Conservation (phyloP, 108 stramenopile species). For the Pseudonitzschia delicatissima region DNA sequence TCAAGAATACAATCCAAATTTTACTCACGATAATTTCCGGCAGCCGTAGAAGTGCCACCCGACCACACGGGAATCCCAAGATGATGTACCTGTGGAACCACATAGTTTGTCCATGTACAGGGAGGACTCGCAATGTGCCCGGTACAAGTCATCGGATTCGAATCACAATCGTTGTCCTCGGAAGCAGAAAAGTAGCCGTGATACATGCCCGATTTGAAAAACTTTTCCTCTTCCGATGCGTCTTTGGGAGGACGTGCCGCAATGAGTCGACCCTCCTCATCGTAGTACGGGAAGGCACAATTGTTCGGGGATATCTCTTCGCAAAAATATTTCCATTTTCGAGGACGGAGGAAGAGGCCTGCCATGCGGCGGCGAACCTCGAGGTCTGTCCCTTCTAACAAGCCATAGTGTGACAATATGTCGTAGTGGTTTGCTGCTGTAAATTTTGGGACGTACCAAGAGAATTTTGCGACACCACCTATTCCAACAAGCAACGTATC, state of each 20-base stretch:
- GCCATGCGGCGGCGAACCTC: slow-evolving; percentile 23
- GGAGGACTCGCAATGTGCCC: slow-evolving; percentile 18
- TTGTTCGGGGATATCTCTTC: slow-evolving; percentile 19
- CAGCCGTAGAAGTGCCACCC: neutral
- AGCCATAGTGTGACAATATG: slow-evolving; percentile 34
- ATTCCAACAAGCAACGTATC: neutral
- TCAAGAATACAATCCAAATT: neutral
- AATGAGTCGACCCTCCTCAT: slow-evolving; percentile 3
- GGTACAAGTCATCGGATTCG: slow-evolving; percentile 18
- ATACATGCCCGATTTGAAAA: slow-evolving; percentile 6
- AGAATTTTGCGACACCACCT: slow-evolving; percentile 30
- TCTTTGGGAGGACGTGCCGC: slow-evolving; percentile 13
- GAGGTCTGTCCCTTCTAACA: slow-evolving; percentile 13
- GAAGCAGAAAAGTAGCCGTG: slow-evolving; percentile 38
- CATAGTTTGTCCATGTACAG: slow-evolving; percentile 11
- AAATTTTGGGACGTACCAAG: slow-evolving; percentile 36
- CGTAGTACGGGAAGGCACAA: slow-evolving; percentile 25
- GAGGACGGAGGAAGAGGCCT: slow-evolving; percentile 34
- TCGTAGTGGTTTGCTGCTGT: slow-evolving; percentile 26
- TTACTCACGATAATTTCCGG: neutral
- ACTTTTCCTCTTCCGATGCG: slow-evolving; percentile 25
- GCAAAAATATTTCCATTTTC: slow-evolving; percentile 46
- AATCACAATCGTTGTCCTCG: slow-evolving; percentile 32
- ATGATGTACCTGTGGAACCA: slow-evolving; percentile 14
- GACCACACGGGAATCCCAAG: slow-evolving; percentile 11